Evolutionary conservation across 108 stramenopile genomes (phyloP).

Genomic region (Ochromonas danica): DNA sequence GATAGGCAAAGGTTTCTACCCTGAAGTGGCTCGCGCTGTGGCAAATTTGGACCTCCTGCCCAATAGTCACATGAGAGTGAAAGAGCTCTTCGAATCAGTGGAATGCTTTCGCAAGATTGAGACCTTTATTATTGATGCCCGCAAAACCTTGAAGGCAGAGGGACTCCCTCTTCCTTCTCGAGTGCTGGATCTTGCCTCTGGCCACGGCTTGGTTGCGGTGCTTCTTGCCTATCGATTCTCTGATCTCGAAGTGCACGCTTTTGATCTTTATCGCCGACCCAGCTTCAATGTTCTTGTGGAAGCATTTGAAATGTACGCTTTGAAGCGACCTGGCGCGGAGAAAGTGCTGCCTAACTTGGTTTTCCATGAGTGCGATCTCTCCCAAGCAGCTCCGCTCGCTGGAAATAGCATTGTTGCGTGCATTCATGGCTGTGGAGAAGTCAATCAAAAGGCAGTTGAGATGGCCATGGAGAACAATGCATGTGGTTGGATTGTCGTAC

Average conservation of each 20-base stretch:
- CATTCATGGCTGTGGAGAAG: neutral
- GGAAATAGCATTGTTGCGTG: neutral
- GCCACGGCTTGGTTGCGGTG: neutral
- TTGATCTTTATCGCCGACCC: neutral
- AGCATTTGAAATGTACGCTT: neutral
- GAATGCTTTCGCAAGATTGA: neutral
- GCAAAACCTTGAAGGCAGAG: neutral
- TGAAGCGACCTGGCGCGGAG: neutral
- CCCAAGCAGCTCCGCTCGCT: neutral
- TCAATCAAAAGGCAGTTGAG: neutral
- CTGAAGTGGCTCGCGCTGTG: neutral
- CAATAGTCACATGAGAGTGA: neutral
- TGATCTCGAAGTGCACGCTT: neutral
- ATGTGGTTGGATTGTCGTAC: neutral
- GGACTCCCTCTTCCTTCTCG: too few species aligned
- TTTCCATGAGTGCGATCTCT: neutral
- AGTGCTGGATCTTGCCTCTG: neutral
- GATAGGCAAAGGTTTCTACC: neutral
- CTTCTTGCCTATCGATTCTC: neutral
- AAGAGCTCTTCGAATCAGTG: neutral
- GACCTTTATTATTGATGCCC: neutral
- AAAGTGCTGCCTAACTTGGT: neutral
- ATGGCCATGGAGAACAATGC: neutral
- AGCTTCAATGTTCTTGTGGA: neutral
- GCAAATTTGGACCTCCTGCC: neutral